phyloP scores from a whole-genome alignment of 108 stramenopile species.

The Pseudonitzschia multistriata region DNA sequence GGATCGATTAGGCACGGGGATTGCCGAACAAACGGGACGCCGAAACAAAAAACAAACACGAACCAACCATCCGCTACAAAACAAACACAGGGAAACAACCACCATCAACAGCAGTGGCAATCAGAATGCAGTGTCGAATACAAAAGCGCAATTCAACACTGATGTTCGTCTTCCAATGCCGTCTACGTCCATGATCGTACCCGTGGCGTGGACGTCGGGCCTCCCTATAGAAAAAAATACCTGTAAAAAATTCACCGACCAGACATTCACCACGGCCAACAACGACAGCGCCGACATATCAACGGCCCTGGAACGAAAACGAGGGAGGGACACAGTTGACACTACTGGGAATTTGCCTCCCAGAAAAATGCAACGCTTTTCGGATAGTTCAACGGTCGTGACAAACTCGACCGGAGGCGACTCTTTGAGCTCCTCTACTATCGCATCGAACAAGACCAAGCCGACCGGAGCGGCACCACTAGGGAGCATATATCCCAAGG shows the following conservation, averaged over 20 bases:
- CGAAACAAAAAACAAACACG: not conserved
- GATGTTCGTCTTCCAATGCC: conserved; percentile 3
- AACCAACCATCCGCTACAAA: not conserved
- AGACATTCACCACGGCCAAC: not conserved
- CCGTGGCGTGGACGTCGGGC: conserved; percentile 9
- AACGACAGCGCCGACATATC: not conserved
- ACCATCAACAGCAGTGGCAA: not conserved
- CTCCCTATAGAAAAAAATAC: not conserved
- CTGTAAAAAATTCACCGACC: too few relatives aligned
- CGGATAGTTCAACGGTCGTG: not conserved
- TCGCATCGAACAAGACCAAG: too few relatives aligned
- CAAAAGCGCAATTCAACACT: too few relatives aligned
- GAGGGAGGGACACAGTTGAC: not conserved
- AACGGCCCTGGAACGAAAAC: not conserved
- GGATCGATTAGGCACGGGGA: conserved; percentile 20
- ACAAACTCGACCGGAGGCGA: not conserved
- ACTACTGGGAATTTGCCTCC: not conserved
- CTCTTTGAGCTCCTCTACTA: not conserved
- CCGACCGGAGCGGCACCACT: too few relatives aligned
- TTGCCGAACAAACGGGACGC: too few relatives aligned
- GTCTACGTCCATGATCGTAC: conserved; percentile 22
- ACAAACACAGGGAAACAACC: not conserved
- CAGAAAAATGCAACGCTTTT: not conserved
- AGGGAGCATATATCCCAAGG: conserved; percentile 35
- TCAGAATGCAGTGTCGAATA: not conserved